Base-by-base conservation (phyloP, 441 rosid species). In the Geranium incanum region DNA sequence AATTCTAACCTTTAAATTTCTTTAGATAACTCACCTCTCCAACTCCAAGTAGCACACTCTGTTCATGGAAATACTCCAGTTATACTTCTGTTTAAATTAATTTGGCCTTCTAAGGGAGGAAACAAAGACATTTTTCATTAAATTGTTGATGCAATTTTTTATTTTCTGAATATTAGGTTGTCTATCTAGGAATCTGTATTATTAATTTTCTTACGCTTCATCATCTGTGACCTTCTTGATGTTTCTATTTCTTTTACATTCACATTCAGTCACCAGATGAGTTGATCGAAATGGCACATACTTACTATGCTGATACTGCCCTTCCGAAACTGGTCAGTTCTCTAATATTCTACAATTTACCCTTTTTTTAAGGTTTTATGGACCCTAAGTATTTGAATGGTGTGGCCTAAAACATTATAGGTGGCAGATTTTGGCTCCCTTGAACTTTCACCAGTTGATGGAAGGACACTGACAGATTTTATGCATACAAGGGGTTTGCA, bases 381-480 rank as follows among this genome's bases (percentile, higher is more conserved):
- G 71, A 59, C 33, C 72, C 72, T 76, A 68, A 64, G 57, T 77
- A 63, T 70, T 36, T 50, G 13, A 48, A 69, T 79, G 70, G 43
- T 69, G 21, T 82, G 67, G 65, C 72, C 66, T 59, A 28, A 33
- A 72, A 70, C 67, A 71, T 73, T 71, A 70, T 77, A 89, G 95
- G 95, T 89, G 78, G 92, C 92, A 77, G 95, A 89, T 82, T 89
- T 89, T 82, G 95, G 89, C 75, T 89, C 95, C 77, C 92, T 89
- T 52, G 95, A 89, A 81, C 92, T 89, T 80, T 89, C 95, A 65
- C 95, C 95, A 1, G 95, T 89, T 0, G 95, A 89, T 70, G 95
- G 95, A 71, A 86, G 89, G 83, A 89, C 95, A 74, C 79, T 89
- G 83, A 89, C 95, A 55, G 92, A 89, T 79, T 89, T 89, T 81